Percentiles rank a stretch among this genome's conserved stretches.
These are phyloP conservation scores for Gynochthodes officinalis DNA, from an alignment of 257 asterid genomes.

Conservation along the genomic window DNA sequence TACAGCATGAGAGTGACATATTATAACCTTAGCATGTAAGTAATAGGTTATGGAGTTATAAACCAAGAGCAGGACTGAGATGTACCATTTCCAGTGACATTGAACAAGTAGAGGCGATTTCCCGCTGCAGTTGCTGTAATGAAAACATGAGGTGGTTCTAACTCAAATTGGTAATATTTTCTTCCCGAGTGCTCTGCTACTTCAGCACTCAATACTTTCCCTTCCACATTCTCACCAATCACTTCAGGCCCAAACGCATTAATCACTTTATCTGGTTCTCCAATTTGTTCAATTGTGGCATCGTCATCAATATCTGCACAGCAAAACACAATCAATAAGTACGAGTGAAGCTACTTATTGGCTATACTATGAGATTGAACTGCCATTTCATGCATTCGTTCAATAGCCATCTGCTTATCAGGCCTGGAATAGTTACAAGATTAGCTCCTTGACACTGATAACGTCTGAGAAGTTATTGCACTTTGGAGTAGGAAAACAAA, in stretches of 20 bases:
- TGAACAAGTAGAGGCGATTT: constrained; percentile 87
- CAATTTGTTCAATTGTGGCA: constrained; percentile 73
- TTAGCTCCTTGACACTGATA: neutral
- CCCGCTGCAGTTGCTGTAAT: constrained; percentile 98
- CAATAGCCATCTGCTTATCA: neutral
- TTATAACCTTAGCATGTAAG: neutral
- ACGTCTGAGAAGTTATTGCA: too few relatives aligned
- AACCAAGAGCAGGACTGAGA: constrained; percentile 4
- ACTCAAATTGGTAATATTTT: constrained; percentile 82
- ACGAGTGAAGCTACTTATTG: neutral
- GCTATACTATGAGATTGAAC: neutral
- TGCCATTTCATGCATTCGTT: neutral
- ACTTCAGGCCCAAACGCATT: constrained; percentile 96
- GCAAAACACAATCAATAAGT: constrained; percentile 8
- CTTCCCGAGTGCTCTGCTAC: constrained; percentile 67
- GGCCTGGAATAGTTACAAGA: neutral
- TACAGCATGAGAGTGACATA: constrained; percentile 30
- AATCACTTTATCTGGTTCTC: constrained; percentile 87
- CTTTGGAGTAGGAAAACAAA: too few relatives aligned
- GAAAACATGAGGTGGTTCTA: constrained; percentile 86
- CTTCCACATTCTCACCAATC: constrained; percentile 88
- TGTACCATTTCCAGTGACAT: constrained; percentile 74
- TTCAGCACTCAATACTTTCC: constrained; percentile 69
- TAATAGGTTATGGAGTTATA: constrained; percentile 6
- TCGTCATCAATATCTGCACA: constrained; percentile 68